Conservation (phyloP, 2,329 filamentous ascomycete species). For the Pestalotiopsis sp. region DNA sequence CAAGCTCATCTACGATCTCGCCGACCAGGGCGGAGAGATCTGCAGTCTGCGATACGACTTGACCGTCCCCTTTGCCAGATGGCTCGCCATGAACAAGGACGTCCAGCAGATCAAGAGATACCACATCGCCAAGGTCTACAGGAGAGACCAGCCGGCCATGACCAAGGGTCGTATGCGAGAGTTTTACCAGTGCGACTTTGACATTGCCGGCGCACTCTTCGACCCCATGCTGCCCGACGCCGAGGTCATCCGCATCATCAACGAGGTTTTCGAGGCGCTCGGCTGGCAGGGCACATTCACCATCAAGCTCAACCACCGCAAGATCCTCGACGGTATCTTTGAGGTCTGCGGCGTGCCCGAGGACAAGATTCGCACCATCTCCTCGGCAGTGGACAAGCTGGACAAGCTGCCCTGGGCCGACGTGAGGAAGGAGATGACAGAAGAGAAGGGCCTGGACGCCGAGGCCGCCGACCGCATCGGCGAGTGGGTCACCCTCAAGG, state of each 20-base stretch:
- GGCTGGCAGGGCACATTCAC: conserved; percentile 69
- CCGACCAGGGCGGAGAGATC: conserved; percentile 80
- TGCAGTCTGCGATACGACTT: conserved; percentile 81
- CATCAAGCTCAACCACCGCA: conserved; percentile 80
- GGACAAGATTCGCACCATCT: conserved; percentile 73
- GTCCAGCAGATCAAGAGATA: conserved; percentile 74
- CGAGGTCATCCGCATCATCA: conserved; percentile 69
- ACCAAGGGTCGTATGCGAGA: conserved; percentile 77
- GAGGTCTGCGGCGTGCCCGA: conserved; percentile 74
- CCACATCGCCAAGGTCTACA: conserved; percentile 79
- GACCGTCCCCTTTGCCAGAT: conserved; percentile 76
- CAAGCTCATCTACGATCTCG: conserved; percentile 76
- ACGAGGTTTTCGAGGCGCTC: conserved; percentile 71
- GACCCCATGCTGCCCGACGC: conserved; percentile 76
- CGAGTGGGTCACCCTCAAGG: conserved; percentile 69
- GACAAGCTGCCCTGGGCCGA: conserved; percentile 76
- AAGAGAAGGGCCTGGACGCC: conserved; percentile 69
- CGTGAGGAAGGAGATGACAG: conserved; percentile 74
- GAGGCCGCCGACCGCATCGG: conserved; percentile 73
- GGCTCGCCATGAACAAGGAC: conserved; percentile 72
- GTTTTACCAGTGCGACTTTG: conserved; percentile 81
- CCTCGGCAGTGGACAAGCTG: conserved; percentile 76
- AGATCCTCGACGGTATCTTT: conserved; percentile 77
- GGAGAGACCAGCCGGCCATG: conserved; percentile 76
- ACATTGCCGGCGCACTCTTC: conserved; percentile 68